These are phyloP conservation scores for Stephania yunnanensis DNA, from an alignment of 164 flowering plant species.

Conservation along the genomic window DNA sequence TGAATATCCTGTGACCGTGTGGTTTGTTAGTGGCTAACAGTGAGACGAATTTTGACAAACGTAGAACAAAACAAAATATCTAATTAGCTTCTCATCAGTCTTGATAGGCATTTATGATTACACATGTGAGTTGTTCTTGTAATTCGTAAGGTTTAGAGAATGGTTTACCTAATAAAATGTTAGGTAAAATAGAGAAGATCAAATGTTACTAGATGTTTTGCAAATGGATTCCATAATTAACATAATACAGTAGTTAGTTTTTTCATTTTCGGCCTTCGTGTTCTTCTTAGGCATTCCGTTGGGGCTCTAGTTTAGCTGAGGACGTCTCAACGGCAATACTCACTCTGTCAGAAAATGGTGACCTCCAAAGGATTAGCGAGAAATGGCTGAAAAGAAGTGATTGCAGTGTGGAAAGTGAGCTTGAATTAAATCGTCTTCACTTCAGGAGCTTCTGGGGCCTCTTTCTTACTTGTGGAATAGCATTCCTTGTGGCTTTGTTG, in stretches of 20 bases:
- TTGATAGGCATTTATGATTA: not conserved
- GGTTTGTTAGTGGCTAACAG: not conserved
- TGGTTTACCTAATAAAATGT: too few species aligned
- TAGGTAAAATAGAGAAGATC: not conserved
- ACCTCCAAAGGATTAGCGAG: conserved; percentile 65
- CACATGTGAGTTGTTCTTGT: too few species aligned
- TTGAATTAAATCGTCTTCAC: conserved; percentile 44
- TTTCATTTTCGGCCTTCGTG: conserved; percentile 9
- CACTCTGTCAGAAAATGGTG: conserved; percentile 65
- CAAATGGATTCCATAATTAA: not conserved
- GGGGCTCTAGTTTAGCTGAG: conserved; percentile 68
- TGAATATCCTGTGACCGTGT: not conserved
- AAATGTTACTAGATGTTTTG: not conserved
- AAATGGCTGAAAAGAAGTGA: conserved; percentile 47
- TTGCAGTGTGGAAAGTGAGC: conserved; percentile 32
- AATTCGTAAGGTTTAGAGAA: too few species aligned
- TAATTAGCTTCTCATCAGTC: too few species aligned
- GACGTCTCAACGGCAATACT: conserved; percentile 87
- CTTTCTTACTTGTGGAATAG: conserved; percentile 52
- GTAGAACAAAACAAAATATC: not conserved
- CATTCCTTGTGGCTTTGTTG: conserved; percentile 48
- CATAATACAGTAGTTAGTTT: not conserved
- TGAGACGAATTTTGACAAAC: not conserved
- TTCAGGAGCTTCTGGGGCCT: conserved; percentile 76
- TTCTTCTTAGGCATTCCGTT: conserved; percentile 61